Evolutionary conservation across 164 flowering plant species (phyloP), one percentile per base, ranked within the genome.

Genomic region (Berberis vulgaris): DNA sequence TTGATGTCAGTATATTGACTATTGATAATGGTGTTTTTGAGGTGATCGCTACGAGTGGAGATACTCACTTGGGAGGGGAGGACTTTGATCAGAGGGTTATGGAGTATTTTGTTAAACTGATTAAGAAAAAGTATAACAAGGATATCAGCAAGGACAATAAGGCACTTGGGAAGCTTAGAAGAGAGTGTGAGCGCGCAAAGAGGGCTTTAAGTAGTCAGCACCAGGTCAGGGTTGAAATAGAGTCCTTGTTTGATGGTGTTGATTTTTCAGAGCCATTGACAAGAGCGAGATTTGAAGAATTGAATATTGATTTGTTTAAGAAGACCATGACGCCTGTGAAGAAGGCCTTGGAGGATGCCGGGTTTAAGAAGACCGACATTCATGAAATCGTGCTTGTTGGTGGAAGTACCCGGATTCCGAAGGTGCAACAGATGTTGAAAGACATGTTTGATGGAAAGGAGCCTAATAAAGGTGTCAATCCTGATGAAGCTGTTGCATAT

Each of bases 401-500:
- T 1, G 86, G 86, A 5, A 80, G 84, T 49, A 80, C 86, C 40
- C 42, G 86, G 12, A 82, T 82, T 68, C 86, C 86, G 2, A 80
- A 80, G 58, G 71, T 83, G 7, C 86, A 81, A 45, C 79, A 83
- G 55, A 58, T 81, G 49, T 64, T 83, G 76, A 77, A 69, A 70
- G 82, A 80, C 26, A 26, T 26, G 26, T 82, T 82, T 60, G 76
- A 78, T 65, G 86, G 86, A 40, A 80, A 82, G 59, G 86, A 82
- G 49, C 84, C 82, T 2, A 74, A 54, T 65, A 80, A 75, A 69
- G 83, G 83, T 60, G 67, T 80, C 2, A 80, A 83, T 59, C 86
- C 86, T 0, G 86, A 83, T 64, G 84, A 83, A 68, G 86, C 86
- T 65, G 86, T 80, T 12, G 86, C 84, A 11, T 77, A 70, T 72